Conservation (phyloP, 208 protist species). For the Phytomonas francai region DNA sequence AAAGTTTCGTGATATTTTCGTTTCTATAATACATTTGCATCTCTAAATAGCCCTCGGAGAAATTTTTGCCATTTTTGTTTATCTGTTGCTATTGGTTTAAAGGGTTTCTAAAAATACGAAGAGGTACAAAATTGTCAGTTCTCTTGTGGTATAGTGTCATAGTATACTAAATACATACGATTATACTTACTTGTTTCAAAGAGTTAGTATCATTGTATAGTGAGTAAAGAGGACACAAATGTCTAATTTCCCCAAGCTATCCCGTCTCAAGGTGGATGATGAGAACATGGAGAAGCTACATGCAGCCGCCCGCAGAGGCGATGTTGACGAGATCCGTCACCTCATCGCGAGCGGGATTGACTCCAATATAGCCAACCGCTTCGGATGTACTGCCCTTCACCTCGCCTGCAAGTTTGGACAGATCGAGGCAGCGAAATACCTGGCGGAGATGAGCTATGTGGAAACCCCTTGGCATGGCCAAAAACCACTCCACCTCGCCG, state of each 20-base stretch:
- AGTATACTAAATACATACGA: background rate
- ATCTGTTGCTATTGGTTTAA: background rate
- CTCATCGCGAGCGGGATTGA: constrained; percentile 63
- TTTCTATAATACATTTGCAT: too few species aligned
- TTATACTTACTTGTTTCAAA: background rate
- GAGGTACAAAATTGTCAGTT: background rate
- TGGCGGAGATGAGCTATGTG: constrained; percentile 49
- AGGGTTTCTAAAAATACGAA: background rate
- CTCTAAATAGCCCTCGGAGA: too few species aligned
- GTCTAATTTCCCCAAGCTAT: constrained; percentile 57
- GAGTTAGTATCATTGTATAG: background rate
- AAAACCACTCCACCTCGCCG: constrained; percentile 74
- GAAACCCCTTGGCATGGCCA: constrained; percentile 70
- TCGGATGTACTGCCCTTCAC: constrained; percentile 83
- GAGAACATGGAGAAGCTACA: constrained; percentile 89
- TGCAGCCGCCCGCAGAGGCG: constrained; percentile 64
- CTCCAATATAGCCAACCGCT: constrained; percentile 70
- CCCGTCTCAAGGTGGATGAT: constrained; percentile 70
- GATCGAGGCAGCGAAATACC: constrained; percentile 56
- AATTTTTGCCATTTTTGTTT: background rate
- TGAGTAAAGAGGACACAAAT: constrained; percentile 16
- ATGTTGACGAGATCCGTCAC: constrained; percentile 69
- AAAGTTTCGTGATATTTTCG: background rate
- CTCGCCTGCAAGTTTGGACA: constrained; percentile 79
- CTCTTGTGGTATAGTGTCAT: background rate